Evolutionary conservation across 495 filamentous ascomycete genomes (phyloP).

Genomic region (Hypoxylon trugodes): DNA sequence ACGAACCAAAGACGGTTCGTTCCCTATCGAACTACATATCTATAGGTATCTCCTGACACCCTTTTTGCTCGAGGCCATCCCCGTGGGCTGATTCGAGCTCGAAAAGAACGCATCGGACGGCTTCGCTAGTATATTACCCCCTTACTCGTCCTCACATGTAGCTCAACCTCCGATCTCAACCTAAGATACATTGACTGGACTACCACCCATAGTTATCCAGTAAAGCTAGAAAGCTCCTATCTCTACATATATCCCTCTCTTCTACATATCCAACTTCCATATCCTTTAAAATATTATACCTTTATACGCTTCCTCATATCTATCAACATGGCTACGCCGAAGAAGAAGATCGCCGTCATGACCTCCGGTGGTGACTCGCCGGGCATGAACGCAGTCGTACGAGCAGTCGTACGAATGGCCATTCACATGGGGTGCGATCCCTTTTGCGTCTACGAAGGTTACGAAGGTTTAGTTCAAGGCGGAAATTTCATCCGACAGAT

Average conservation of each 20-base stretch:
- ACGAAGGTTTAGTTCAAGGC: conserved; percentile 92
- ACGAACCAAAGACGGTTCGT: conserved; percentile 6
- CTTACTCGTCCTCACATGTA: conserved; percentile 2
- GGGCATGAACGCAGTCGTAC: conserved; percentile 95
- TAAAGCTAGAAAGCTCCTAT: background rate
- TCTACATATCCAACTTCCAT: background rate
- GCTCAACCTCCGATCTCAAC: background rate
- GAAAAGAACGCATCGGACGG: conserved; percentile 30
- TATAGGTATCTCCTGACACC: conserved; percentile 24
- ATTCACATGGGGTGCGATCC: conserved; percentile 87
- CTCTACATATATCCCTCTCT: background rate
- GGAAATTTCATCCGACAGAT: conserved; percentile 86
- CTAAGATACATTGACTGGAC: conserved; percentile 1
- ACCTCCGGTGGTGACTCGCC: conserved; percentile 97
- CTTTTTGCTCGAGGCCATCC: conserved; percentile 1
- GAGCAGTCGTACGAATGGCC: conserved; percentile 92
- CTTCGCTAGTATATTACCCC: conserved; percentile 2
- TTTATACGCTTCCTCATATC: background rate
- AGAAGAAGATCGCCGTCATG: conserved; percentile 91
- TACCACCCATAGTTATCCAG: background rate
- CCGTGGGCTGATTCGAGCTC: conserved; percentile 26
- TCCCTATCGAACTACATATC: background rate
- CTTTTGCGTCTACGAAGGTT: conserved; percentile 93
- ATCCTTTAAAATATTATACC: background rate
- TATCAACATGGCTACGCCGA: conserved; percentile 51